phyloP scores from a whole-genome alignment of 192 early-diverging fungal species.

The Podochytrium sp. region DNA sequence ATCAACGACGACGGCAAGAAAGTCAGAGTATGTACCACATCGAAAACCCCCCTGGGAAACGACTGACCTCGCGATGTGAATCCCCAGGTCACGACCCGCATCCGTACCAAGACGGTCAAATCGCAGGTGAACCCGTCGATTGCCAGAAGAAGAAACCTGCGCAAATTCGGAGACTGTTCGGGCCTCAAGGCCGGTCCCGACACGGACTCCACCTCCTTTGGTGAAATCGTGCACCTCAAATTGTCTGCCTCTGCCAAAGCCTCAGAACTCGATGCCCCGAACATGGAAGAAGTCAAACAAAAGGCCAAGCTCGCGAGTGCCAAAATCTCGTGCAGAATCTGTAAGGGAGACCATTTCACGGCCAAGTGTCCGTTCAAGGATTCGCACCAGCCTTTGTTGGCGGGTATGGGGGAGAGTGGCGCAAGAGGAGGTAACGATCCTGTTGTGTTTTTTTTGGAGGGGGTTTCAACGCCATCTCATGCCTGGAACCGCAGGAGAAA shows the following conservation, averaged over 20 bases:
- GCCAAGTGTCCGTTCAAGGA: constrained; percentile 99
- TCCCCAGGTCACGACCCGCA: constrained; percentile 69
- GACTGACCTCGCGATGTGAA: neutral
- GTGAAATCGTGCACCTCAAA: constrained; percentile 85
- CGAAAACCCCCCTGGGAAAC: neutral
- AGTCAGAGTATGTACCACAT: constrained; percentile 61
- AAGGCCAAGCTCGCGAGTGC: constrained; percentile 61
- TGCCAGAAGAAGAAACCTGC: constrained; percentile 89
- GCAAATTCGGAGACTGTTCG: constrained; percentile 90
- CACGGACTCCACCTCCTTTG: constrained; percentile 83
- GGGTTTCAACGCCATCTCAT: too few relatives aligned
- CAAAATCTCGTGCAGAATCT: constrained; percentile 95
- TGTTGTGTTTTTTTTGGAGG: too few relatives aligned
- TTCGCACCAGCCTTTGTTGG: constrained; percentile 76
- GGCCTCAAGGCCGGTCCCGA: constrained; percentile 85
- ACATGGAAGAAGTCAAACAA: constrained; percentile 66
- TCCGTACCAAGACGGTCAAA: constrained; percentile 70
- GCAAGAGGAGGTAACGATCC: too few relatives aligned
- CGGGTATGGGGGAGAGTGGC: neutral
- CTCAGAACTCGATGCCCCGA: constrained; percentile 44
- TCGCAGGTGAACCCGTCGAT: constrained; percentile 86
- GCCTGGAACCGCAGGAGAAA: neutral
- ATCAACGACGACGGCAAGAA: constrained; percentile 91
- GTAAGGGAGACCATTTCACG: constrained; percentile 96
- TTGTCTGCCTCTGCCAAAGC: constrained; percentile 71